A percentile compares a stretch with the other conserved stretches of the same genome.
Conservation (phyloP, 2,329 filamentous ascomycete genomes). For the Ceratocystis papillata region DNA sequence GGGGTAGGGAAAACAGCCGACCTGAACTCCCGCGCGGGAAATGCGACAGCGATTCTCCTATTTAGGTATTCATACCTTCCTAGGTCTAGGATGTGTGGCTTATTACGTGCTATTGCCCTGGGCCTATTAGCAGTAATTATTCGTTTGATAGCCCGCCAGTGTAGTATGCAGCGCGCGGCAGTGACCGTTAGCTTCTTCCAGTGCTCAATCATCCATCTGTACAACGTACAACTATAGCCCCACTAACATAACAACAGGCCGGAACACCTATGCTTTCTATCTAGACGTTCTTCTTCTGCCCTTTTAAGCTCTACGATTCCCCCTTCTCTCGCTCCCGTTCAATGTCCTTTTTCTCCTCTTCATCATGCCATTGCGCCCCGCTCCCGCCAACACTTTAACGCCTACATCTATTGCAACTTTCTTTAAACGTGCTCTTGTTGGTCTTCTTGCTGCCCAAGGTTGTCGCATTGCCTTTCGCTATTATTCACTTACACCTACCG, state of each 20-base stretch:
- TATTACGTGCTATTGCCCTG: neutral
- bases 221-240: neutral
- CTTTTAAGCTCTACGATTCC: constrained; percentile 9
- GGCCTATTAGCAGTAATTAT: too few relatives aligned
- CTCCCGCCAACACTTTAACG: neutral
- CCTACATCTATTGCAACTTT: constrained; percentile 12
- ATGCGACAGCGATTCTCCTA: neutral
- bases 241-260: neutral
- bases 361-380: constrained; percentile 8
- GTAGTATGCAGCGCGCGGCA: neutral
- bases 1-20: neutral
- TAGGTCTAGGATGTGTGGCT: neutral
- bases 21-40: constrained; percentile 1
- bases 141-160: too few relatives aligned
- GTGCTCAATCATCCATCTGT: neutral
- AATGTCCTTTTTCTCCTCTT: neutral
- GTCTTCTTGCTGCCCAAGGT: constrained; percentile 23
- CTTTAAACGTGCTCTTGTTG: constrained; percentile 22
- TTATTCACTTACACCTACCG: neutral
- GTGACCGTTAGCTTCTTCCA: neutral
- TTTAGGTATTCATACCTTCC: neutral
- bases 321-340: neutral
- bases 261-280: neutral
- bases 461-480: constrained; percentile 17
- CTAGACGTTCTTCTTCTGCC: neutral